These are phyloP conservation scores for Dentipellis sp. DNA, from an alignment of 768 basidiomycete genomes.

Conservation along the genomic window DNA sequence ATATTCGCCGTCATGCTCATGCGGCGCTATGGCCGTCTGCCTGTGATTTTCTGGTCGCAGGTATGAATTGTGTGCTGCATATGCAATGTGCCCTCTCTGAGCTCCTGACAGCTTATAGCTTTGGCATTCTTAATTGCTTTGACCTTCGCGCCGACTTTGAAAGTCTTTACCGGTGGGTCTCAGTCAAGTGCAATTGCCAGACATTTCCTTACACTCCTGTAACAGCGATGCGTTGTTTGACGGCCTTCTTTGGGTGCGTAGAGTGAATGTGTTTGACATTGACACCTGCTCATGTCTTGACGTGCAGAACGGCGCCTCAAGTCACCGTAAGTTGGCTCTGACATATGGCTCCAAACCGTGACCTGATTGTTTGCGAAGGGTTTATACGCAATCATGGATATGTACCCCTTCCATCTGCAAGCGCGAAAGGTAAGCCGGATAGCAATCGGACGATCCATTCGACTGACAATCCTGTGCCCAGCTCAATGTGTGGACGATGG, in stretches of 20 bases:
- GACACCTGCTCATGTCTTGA: slow-evolving; percentile 18
- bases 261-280: slow-evolving; percentile 49
- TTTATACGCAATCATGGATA: slow-evolving; percentile 49
- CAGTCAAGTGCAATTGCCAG: slow-evolving; percentile 24
- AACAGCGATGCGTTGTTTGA: slow-evolving; percentile 50
- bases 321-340: slow-evolving; percentile 30
- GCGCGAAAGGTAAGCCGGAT: slow-evolving; percentile 41
- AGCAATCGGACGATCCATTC: slow-evolving; percentile 9
- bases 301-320: slow-evolving; percentile 45
- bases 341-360: background rate
- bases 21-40: slow-evolving; percentile 53
- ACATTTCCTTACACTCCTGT: slow-evolving; percentile 21
- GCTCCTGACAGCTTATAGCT: no score
- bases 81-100: no score
- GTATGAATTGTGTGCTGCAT: slow-evolving; percentile 17
- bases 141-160: slow-evolving; percentile 47
- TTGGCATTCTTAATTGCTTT: slow-evolving; percentile 44
- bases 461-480: slow-evolving; percentile 16
- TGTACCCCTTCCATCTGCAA: slow-evolving; percentile 64
- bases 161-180: slow-evolving; percentile 46
- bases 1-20: slow-evolving; percentile 58
- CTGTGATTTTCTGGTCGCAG: slow-evolving; percentile 64
- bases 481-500: slow-evolving; percentile 69
- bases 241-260: slow-evolving; percentile 47
- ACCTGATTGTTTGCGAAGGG: slow-evolving; percentile 26